phyloP scores from a whole-genome alignment of 768 basidiomycete genomes.

The Trametes punicea region DNA sequence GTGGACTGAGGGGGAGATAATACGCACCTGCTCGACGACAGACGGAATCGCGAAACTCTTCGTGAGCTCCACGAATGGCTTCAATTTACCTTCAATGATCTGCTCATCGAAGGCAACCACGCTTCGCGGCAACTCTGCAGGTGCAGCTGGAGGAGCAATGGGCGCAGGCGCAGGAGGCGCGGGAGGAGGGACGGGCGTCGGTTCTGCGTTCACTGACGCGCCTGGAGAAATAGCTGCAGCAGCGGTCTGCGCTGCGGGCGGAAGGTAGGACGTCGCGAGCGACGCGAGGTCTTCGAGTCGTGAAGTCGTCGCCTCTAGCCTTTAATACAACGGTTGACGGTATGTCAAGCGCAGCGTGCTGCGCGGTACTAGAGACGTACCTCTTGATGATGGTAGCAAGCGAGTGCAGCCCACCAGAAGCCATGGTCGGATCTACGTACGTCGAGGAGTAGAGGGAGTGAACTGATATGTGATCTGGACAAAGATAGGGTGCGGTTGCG shows the following conservation, averaged over 20 bases:
- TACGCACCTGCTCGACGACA: conserved; percentile 74
- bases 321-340: conserved; percentile 32
- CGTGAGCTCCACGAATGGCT: conserved; percentile 71
- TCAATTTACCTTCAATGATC: conserved; percentile 70
- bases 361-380: conserved; percentile 33
- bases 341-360: not conserved
- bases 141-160: conserved; percentile 35
- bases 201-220: conserved; percentile 19
- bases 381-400: conserved; percentile 82
- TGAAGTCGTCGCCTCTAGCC: conserved; percentile 90
- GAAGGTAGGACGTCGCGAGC: conserved; percentile 30
- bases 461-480: not conserved
- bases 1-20: not conserved
- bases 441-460: not conserved
- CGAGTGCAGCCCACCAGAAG: conserved; percentile 56
- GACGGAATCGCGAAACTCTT: conserved; percentile 62
- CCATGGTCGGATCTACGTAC: conserved; percentile 16
- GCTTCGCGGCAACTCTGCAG: conserved; percentile 49
- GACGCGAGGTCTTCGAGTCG: conserved; percentile 88
- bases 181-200: conserved; percentile 26
- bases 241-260: conserved; percentile 22
- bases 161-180: conserved; percentile 37
- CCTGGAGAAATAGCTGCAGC: conserved; percentile 15
- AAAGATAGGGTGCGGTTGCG: conserved; percentile 4
- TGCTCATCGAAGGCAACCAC: conserved; percentile 72